Base-by-base conservation (phyloP, 2,329 filamentous ascomycete species). In the Nigrospora sphaerica region DNA sequence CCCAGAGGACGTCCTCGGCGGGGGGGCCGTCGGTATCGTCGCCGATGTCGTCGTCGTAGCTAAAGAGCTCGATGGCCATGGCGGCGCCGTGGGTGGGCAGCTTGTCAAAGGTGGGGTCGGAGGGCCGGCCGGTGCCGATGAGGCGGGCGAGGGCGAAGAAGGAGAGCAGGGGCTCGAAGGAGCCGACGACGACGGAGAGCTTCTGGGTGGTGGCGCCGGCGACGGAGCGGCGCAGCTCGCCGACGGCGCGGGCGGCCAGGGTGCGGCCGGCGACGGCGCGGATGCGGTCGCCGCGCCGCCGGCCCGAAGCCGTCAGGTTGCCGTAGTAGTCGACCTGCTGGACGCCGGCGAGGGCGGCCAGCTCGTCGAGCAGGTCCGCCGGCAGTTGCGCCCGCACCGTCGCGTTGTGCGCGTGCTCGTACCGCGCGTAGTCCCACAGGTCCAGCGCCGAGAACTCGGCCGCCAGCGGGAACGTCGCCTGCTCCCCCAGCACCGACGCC, bases 41-140 rank as follows among this genome's bases (percentile, higher is more conserved):
- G 36, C 52, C 44, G 44, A 49, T 38, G 48, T 62, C 47, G 14
- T 62, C 52, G 12, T 63, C 62, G 32, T 71, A 62, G 16, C 67
- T 70, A 49, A 73, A 73, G 6, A 83, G 62, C 67, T 95, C 90
- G 59, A 93, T 90, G 0, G 78, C 71, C 75, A 95, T 84, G 36
- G 80, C 77, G 1, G 82, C 83, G 0, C 88, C 89, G 34, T 89
- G 88, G 52, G 83, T 75, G 0, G 86, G 82, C 13, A 81, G 52
- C 52, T 60, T 32, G 49, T 58, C 39, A 59, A 69, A 74, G 0
- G 81, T 61, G 4, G 75, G 71, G n/a, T 67, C 72, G 58, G 82
- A 80, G 44, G 80, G 61, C 0, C 62, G 57, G 42, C 69, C 70
- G 5, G 68, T 68, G 2, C 57, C 49, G 3, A 59, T 51, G 9